Base-by-base conservation (phyloP, 805 yeast genomes). In the Huiozyma sinensis region DNA sequence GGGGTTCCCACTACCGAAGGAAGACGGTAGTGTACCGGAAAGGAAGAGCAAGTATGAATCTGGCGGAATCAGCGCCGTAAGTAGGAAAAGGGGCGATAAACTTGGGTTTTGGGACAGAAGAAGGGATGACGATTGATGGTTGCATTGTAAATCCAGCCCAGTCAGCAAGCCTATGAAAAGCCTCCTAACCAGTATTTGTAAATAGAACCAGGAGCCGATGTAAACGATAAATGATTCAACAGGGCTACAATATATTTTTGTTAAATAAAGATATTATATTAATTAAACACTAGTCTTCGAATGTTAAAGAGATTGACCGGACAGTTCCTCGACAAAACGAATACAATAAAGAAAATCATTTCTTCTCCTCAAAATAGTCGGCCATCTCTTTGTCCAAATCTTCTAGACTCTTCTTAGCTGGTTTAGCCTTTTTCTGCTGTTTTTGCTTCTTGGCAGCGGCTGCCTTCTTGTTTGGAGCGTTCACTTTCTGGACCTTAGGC, bases 331-430 rank as follows among this genome's bases (percentile, higher is more conserved):
- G n/a, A 9, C 9, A 8, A 31, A 3, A 31, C n/a, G n/a, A 31
- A 31, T 11, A 9, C 33, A 9, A 31, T 11, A 31, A 9, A 31
- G n/a, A 8, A 31, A 30, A 12, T 36, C 50, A 53, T 45, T 57
- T 53, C 48, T 57, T 59, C 43, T 66, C 66, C 50, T 78, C 79
- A 56, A 90, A 89, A 70, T 90, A 90, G 63, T 89, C 97, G 50
- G 88, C 83, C 98, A 92, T 90, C 71, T 90, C 97, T 63, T 89
- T 95, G 68, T 92, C 98, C 61, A 90, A 78, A 68, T 92, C 90
- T 65, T 85, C 97, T 51, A 84, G 73, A 43, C 95, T 79, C 76
- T 88, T 88, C 68, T 75, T 73, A 48, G 71, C 72, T 47, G 73
- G 71, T 53, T 61, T 66, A 52, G 61, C 67, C 54, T 56, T 53